Evolutionary conservation across 345 rosid genomes (phyloP).

Genomic region (Camelina sativa): DNA sequence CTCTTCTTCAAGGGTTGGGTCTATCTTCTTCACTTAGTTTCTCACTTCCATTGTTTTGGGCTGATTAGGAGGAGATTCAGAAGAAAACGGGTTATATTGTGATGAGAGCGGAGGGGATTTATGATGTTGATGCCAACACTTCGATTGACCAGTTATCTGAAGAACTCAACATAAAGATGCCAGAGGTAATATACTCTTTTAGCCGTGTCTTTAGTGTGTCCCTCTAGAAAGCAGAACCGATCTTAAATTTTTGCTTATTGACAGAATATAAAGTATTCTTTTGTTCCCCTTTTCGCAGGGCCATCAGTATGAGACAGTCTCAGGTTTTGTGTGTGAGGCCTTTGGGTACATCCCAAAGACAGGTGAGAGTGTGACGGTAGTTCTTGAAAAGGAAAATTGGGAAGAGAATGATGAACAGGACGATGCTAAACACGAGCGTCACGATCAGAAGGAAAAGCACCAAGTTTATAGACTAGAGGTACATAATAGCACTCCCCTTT

Average conservation of each 20-base stretch:
- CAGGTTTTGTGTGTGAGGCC: slow-evolving; percentile 87
- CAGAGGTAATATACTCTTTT: slow-evolving; percentile 59
- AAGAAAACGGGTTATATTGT: slow-evolving; percentile 94
- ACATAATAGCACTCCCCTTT: slow-evolving; percentile 12
- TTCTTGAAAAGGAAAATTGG: slow-evolving; percentile 66
- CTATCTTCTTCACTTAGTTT: neutral
- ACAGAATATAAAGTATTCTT: neutral
- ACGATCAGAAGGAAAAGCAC: slow-evolving; percentile 62
- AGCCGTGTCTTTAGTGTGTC: neutral
- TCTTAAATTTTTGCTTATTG: neutral
- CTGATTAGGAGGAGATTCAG: slow-evolving; percentile 85
- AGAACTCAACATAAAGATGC: slow-evolving; percentile 84
- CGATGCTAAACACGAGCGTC: slow-evolving; percentile 62
- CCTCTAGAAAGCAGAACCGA: neutral
- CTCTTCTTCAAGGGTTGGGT: neutral
- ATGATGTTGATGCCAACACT: slow-evolving; percentile 92
- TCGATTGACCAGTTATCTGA: slow-evolving; percentile 89
- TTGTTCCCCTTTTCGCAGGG: slow-evolving; percentile 52
- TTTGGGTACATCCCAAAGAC: slow-evolving; percentile 95
- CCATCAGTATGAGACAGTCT: slow-evolving; percentile 91
- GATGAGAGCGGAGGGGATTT: slow-evolving; percentile 87
- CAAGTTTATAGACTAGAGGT: slow-evolving; percentile 83
- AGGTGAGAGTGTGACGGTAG: slow-evolving; percentile 75
- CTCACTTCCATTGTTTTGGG: slow-evolving; percentile 14
- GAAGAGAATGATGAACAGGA: slow-evolving; percentile 61